phyloP scores from a whole-genome alignment of 768 basidiomycete genomes.

The Trametes cinnabarina region DNA sequence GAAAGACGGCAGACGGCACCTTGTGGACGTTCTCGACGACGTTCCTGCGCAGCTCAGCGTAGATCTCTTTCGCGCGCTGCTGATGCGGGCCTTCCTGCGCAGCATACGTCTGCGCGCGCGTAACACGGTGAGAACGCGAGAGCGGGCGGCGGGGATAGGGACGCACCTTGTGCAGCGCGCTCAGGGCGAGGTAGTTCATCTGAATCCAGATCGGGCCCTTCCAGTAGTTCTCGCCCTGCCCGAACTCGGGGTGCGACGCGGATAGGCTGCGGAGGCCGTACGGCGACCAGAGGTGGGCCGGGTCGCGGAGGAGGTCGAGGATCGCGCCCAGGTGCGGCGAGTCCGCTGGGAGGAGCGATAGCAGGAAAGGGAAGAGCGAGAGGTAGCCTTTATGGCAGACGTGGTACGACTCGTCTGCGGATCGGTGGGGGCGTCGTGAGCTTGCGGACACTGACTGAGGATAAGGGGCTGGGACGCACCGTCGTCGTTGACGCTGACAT shows the following conservation, averaged over 20 bases:
- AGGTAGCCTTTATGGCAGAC: conserved; percentile 93
- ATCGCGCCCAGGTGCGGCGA: conserved; percentile 83
- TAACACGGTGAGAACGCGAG: not conserved
- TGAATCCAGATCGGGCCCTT: conserved; percentile 96
- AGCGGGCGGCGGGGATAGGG: not conserved
- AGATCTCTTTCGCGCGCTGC: conserved; percentile 71
- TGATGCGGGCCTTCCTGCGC: conserved; percentile 79
- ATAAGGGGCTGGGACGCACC: conserved; percentile 48
- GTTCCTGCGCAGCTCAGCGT: conserved; percentile 75
- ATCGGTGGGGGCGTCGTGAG: not conserved
- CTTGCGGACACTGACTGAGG: not conserved
- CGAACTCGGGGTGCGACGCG: conserved; percentile 85
- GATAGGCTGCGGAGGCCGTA: conserved; percentile 89
- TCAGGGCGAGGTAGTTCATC: conserved; percentile 91
- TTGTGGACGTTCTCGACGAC: conserved; percentile 81
- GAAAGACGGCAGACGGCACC: conserved; percentile 30
- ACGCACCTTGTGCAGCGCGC: conserved; percentile 71
- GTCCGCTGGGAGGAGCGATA: conserved; percentile 70
- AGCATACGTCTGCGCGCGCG: conserved; percentile 64
- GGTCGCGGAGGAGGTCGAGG: conserved; percentile 76
- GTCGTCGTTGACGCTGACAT: conserved; percentile 79
- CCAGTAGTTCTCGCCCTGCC: conserved; percentile 96
- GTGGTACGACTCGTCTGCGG: conserved; percentile 85
- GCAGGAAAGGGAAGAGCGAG: conserved; percentile 89
- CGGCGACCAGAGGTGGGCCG: conserved; percentile 86